A percentile compares a stretch with the other conserved stretches of the same genome.
Evolutionary conservation across 2,329 filamentous ascomycete species (phyloP).

Genomic region (Domatiomyces globalis): DNA sequence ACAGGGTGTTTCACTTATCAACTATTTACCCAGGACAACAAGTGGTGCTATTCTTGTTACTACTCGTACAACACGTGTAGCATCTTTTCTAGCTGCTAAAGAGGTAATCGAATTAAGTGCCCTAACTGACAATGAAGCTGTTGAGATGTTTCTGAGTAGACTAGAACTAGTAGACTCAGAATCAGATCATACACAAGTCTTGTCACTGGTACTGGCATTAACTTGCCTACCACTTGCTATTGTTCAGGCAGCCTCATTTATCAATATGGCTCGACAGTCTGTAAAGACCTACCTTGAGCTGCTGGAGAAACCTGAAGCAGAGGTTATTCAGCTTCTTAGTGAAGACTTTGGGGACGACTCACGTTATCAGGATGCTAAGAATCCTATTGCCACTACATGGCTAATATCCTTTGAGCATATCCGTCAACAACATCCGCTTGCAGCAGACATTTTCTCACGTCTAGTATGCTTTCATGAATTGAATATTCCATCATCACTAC

Average conservation of each 20-base stretch:
- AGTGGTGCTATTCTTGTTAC: slow-evolving; percentile 17
- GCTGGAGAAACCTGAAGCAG: slow-evolving; percentile 16
- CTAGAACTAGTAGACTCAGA: too few species aligned
- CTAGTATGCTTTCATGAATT: slow-evolving; percentile 22
- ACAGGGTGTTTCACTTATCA: slow-evolving; percentile 1
- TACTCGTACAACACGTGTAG: slow-evolving; percentile 6
- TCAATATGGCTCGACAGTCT: slow-evolving; percentile 17
- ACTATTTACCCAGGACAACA: slow-evolving; percentile 11
- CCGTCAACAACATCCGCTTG: slow-evolving; percentile 18
- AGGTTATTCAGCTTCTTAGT: slow-evolving; percentile 21
- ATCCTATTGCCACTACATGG: slow-evolving; percentile 26
- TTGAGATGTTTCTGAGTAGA: slow-evolving; percentile 5
- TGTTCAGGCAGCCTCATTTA: slow-evolving; percentile 21
- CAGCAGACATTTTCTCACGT: slow-evolving; percentile 23
- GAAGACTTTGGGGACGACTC: slow-evolving; percentile 19
- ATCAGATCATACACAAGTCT: slow-evolving; percentile 4
- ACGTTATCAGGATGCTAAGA: slow-evolving; percentile 20
- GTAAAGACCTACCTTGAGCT: slow-evolving; percentile 7
- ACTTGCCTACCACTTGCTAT: slow-evolving; percentile 23
- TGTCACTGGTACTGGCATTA: slow-evolving; percentile 10
- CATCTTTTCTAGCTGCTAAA: background rate
- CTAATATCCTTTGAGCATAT: slow-evolving; percentile 27
- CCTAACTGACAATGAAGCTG: slow-evolving; percentile 8
- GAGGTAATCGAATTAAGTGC: slow-evolving; percentile 2
- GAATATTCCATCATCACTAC: slow-evolving; percentile 23